Evolutionary conservation across 2,329 filamentous ascomycete genomes (phyloP), one percentile per base, ranked within the genome.

Genomic region (Pezicula radicicola): DNA sequence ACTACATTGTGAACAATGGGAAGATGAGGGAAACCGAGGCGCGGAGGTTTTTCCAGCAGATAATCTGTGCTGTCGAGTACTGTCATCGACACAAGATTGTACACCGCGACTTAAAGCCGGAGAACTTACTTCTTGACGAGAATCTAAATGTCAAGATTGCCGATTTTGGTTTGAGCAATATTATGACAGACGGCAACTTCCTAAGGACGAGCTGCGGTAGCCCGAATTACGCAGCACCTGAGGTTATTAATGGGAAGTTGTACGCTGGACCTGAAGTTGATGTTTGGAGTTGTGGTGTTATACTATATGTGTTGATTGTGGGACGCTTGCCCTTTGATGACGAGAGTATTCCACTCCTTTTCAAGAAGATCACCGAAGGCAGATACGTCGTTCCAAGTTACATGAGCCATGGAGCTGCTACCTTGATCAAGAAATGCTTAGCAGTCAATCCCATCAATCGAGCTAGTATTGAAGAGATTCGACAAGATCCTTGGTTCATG

Each of bases 161-260:
- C 64, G 94, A 99, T 72, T 99, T 99, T 62, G 94, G 94, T 52
- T 78, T 99, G 52, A 97, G 93, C 76, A 99, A 99, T 69, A 99
- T 99, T 73, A 99, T 99, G 94, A 97, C 94, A 0, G 94, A 99
- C 68, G 94, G 94, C 25, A 99, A 99, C 69, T 99, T 99, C 68
- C 82, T 99, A 64, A 97, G 97, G 75, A 99, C 94, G 1, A 97
- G 92, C 68, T 99, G 94, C 65, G 94, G 94, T 49, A 97, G 93
- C 67, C 94, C 94, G 40, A 99, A 99, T 71, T 99, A 99, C 70
- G 94, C 94, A 12, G 94, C 94, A 1, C 94, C 94, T 6, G 94
- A 99, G 70, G 94, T 99, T 55, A 97, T 99, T 66, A 94, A 92
- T 50, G 94, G 94, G 21, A 99, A 97, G 77, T 78, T 97, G 50